Evolutionary conservation across 495 filamentous ascomycete species (phyloP).

Genomic region (Xylaria intraflava): DNA sequence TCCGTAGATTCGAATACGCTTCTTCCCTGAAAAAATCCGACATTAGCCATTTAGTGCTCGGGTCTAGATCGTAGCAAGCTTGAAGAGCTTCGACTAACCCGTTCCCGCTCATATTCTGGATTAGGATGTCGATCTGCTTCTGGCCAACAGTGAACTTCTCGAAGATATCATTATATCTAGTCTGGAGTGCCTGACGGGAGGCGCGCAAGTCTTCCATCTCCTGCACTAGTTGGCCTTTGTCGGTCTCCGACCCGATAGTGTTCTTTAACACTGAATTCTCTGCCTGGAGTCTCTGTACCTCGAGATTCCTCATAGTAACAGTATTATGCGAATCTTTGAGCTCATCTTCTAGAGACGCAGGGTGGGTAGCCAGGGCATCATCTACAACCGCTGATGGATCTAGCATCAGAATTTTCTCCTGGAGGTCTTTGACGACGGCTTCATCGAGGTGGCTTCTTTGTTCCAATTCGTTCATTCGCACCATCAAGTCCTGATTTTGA

Average conservation of each 20-base stretch:
- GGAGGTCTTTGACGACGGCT: constrained; percentile 22
- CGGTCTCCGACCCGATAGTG: constrained; percentile 40
- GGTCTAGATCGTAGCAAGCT: constrained; percentile 25
- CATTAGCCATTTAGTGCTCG: constrained; percentile 22
- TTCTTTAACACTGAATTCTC: constrained; percentile 48
- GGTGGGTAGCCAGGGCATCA: constrained; percentile 16
- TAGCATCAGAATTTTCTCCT: constrained; percentile 29
- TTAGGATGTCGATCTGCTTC: constrained; percentile 44
- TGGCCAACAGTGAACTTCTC: constrained; percentile 45
- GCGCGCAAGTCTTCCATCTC: constrained; percentile 39
- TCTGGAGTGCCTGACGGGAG: constrained; percentile 32
- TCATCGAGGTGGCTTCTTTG: constrained; percentile 24
- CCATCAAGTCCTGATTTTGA: constrained; percentile 21
- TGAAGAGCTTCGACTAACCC: constrained; percentile 40
- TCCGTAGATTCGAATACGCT: constrained; percentile 27
- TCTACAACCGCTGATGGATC: constrained; percentile 21
- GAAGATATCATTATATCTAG: constrained; percentile 40
- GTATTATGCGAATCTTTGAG: constrained; percentile 28
- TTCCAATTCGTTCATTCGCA: constrained; percentile 20
- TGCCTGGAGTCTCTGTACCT: constrained; percentile 46
- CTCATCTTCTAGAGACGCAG: constrained; percentile 23
- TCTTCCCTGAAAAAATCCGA: constrained; percentile 34
- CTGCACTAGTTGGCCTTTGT: constrained; percentile 41
- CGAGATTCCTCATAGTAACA: constrained; percentile 28
- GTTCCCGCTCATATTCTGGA: constrained; percentile 39